phyloP scores from a whole-genome alignment of 208 protist species.

The Crithidia sp. region DNA sequence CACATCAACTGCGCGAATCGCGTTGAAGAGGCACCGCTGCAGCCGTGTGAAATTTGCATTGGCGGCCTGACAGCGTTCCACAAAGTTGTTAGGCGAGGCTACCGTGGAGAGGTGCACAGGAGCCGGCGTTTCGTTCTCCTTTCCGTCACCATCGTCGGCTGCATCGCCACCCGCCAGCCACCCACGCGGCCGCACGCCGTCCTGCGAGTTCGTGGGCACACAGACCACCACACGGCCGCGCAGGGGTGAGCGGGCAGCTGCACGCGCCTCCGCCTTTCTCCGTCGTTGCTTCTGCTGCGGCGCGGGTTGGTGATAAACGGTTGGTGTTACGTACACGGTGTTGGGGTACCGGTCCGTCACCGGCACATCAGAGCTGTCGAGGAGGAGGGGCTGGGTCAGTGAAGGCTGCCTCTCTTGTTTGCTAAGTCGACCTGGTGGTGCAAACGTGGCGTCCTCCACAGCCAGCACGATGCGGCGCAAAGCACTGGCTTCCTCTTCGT shows the following conservation, averaged over 20 bases:
- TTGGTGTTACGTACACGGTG: conserved; percentile 18
- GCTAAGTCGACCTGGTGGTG: neutral
- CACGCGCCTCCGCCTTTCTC: no score
- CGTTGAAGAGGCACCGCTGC: conserved; percentile 39
- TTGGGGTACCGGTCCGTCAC: conserved; percentile 29
- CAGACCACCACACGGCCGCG: conserved; percentile 63
- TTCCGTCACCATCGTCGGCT: conserved; percentile 13
- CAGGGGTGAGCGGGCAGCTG: neutral
- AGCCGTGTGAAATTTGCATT: conserved; percentile 50
- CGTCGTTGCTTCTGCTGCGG: neutral
- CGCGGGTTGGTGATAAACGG: neutral
- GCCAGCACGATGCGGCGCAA: conserved; percentile 26
- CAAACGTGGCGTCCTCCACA: conserved; percentile 25
- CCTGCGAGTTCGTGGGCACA: conserved; percentile 55
- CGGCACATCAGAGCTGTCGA: conserved; percentile 16
- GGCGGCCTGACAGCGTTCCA: conserved; percentile 46
- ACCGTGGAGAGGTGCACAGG: neutral
- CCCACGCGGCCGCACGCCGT: conserved; percentile 62
- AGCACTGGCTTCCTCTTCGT: neutral
- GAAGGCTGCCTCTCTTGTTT: neutral
- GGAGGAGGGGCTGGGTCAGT: neutral
- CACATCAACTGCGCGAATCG: conserved; percentile 20
- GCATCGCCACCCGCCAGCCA: conserved; percentile 27
- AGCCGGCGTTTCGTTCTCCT: neutral
- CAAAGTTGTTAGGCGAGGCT: conserved; percentile 49